Evolutionary conservation across 148 eudicot genomes (phyloP), one percentile per base, ranked within the genome.

Genomic region (Spergularia bocconei): DNA sequence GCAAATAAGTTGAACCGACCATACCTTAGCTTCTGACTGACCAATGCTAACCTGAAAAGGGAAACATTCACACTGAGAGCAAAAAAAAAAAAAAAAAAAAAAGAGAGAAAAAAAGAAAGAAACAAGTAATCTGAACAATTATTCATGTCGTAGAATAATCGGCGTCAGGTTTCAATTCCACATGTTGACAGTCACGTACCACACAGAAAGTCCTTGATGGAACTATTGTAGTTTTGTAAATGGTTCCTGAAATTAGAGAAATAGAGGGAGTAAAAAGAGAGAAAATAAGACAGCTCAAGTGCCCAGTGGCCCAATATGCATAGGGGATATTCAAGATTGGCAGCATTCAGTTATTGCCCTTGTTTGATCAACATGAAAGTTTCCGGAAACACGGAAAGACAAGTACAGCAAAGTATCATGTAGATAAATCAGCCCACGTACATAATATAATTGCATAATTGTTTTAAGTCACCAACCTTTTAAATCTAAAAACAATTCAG

Each of bases 11-110:
- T 52, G 20, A 21, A 38, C 64, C 48, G 68, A 70, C 50, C 83
- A 67, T 72, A 95, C 98, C 96, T 92, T 95, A 41, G 98, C 98
- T 84, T 95, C 98, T 74, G 98, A 89, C 75, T 81, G 96, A 59
- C 93, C 96, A 80, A 95, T 82, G 87, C 91, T 92, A 51, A 95
- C 96, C 98, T 92, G 96, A 81, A 78, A n/a, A 76, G 77, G 19
- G 82, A 81, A 81, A 51, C 23, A 64, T 56, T 56, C 69, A 77
- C 11, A 25, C 50, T 21, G 65, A 51, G 41, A 76, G 21, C 67
- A 56, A 38, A 71, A 50, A 77, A 47, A 10, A 29, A 29, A 29
- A 29, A 3, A 29, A 29, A 29, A 29, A 29, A 29, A 29, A 3
- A 29, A 29, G 0, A 29, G 36, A 29, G 0, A 29, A 2, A 29